phyloP scores from a whole-genome alignment of 495 filamentous ascomycete genomes.

The Staphylotrichum tortipilum region DNA sequence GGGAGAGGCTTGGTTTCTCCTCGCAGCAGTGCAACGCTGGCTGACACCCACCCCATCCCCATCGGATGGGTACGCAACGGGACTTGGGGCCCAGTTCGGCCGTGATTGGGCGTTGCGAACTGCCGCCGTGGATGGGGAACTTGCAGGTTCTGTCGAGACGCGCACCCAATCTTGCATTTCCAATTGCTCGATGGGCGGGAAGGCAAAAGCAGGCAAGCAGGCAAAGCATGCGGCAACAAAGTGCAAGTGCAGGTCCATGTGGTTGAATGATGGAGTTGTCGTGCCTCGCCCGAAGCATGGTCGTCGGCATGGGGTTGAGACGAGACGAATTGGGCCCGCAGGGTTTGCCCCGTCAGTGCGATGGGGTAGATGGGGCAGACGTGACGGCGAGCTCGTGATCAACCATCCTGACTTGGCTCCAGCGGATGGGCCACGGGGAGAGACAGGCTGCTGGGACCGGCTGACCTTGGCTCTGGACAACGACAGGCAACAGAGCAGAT shows the following conservation, averaged over 20 bases:
- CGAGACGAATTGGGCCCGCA: too few species aligned
- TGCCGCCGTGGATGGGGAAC: not conserved
- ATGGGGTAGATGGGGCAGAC: too few species aligned
- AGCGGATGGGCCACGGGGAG: too few species aligned
- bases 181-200: not conserved
- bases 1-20: not conserved
- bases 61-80: too few species aligned
- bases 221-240: not conserved
- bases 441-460: too few species aligned
- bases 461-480: too few species aligned
- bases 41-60: too few species aligned
- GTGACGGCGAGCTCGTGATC: conserved; percentile 3
- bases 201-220: too few species aligned
- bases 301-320: not conserved
- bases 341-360: not conserved
- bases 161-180: conserved; percentile 8
- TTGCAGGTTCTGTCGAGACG: conserved; percentile 4
- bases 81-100: too few species aligned
- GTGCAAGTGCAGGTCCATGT: not conserved
- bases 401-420: not conserved
- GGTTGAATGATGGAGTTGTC: not conserved
- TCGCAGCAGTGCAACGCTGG: conserved; percentile 1
- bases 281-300: not conserved
- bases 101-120: not conserved
- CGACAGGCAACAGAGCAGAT: too few species aligned